Conservation (phyloP, 768 basidiomycete genomes). For the Tubosaeta sp. region DNA sequence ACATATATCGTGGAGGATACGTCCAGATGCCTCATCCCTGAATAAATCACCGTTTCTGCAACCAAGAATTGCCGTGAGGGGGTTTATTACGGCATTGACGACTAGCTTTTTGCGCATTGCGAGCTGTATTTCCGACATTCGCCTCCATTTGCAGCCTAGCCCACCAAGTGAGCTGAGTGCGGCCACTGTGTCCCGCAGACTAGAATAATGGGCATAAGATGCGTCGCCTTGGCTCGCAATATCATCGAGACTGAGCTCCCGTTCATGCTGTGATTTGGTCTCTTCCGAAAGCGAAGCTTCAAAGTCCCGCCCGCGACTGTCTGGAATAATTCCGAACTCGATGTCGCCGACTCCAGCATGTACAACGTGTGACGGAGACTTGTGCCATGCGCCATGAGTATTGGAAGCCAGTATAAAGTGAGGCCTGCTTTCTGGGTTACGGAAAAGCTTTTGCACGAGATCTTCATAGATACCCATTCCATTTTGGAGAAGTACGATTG, state of each 20-base stretch:
- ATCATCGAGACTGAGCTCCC: conserved; percentile 48
- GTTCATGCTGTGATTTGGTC: conserved; percentile 32
- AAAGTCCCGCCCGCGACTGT: conserved; percentile 57
- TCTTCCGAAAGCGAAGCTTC: conserved; percentile 48
- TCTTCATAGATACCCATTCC: conserved; percentile 91
- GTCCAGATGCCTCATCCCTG: conserved; percentile 36
- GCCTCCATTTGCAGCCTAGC: conserved; percentile 60
- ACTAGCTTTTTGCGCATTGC: conserved; percentile 77
- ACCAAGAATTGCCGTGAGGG: conserved; percentile 76
- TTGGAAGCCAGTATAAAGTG: conserved; percentile 83
- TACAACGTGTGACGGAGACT: conserved; percentile 49
- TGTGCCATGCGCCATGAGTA: conserved; percentile 72
- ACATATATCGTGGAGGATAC: conserved; percentile 54
- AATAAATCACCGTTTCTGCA: conserved; percentile 79
- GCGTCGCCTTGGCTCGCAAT: conserved; percentile 40
- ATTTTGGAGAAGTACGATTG: conserved; percentile 91
- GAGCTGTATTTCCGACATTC: conserved; percentile 62
- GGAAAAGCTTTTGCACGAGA: conserved; percentile 63
- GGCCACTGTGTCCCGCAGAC: conserved; percentile 65
- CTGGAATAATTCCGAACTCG: conserved; percentile 77
- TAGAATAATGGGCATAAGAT: conserved; percentile 44
- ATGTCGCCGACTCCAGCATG: conserved; percentile 70
- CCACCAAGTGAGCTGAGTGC: conserved; percentile 52
- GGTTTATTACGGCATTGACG: conserved; percentile 78
- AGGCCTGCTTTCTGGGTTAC: conserved; percentile 67